Evolutionary conservation across 2,329 filamentous ascomycete species (phyloP), one percentile per base, ranked within the genome.

Genomic region (Sporothrix phasma): DNA sequence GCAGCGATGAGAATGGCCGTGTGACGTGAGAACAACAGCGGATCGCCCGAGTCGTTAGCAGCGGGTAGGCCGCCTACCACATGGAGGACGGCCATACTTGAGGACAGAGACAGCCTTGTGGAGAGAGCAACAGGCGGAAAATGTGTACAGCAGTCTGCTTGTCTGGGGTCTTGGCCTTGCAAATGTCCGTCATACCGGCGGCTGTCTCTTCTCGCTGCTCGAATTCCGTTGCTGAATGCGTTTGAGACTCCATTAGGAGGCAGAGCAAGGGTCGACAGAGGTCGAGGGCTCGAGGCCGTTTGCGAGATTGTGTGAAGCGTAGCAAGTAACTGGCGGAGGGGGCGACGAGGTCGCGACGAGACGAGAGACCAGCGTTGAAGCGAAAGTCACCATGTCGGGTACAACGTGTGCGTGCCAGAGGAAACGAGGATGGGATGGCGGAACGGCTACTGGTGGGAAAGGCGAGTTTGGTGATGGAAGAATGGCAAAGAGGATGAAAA

Each of bases 21-120:
- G 49, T 29, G 39, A 19, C 29, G 49, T 13, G 26, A 61, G 39
- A 61, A 39, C 24, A 39, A 26, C 59, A n/a, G 26, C 19, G 31
- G 49, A 39, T 26, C 43, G 26, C 19, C n/a, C 19, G n/a, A 49
- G 43, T 39, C 29, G 39, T 45, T 45, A 61, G 31, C n/a, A 24
- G 24, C 43, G 54, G 41, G n/a, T 37, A 46, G 54, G 19, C 45
- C 34, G 63, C 61, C 37, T 63, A 46, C 64, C 61, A 54, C 64
- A 65, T 63, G 61, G 61, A 61, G 64, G 11, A 47, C 41, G 64
- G 60, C 41, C 17, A 34, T 51, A 41, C 41, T 17, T 46, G 7
- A 34, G 24, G 22, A 22, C n/a, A 37, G 34, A 24, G 49, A 61
- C n/a, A 61, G 45, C 43, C 59, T 49, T 26, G 29, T 47, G n/a